Conservation (phyloP, 164 flowering plant genomes). For the Aristolochia californica region DNA sequence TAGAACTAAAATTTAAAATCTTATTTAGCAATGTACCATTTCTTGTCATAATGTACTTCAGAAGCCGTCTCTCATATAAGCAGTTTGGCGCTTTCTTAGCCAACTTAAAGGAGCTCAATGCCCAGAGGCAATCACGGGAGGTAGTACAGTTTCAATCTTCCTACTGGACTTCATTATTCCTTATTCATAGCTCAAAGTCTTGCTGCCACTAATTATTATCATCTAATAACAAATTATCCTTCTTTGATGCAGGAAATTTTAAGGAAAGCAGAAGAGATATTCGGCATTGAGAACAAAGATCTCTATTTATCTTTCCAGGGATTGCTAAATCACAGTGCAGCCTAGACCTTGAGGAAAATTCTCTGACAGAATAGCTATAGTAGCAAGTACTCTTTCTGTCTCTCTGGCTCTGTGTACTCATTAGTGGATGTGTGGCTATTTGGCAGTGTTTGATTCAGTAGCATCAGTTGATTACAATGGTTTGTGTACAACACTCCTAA, state of each 20-base stretch:
- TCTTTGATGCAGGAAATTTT: slow-evolving; percentile 59
- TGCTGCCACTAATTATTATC: no score
- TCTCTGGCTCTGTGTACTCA: neutral
- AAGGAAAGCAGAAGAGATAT: slow-evolving; percentile 86
- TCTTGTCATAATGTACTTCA: slow-evolving; percentile 16
- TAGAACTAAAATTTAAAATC: no score
- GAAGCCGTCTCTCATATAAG: slow-evolving; percentile 86
- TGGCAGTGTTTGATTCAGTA: no score
- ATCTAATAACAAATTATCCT: neutral
- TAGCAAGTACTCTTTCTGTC: neutral
- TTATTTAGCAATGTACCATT: neutral
- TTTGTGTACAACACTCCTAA: no score
- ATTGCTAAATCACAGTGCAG: slow-evolving; percentile 58
- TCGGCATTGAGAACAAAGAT: slow-evolving; percentile 84
- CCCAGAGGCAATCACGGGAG: slow-evolving; percentile 92
- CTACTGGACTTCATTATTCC: no score
- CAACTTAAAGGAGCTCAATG: slow-evolving; percentile 86
- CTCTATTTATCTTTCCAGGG: slow-evolving; percentile 80
- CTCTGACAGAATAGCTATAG: neutral
- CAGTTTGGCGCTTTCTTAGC: slow-evolving; percentile 93
- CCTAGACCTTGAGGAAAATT: neutral
- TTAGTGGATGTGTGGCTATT: no score
- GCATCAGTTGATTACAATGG: no score
- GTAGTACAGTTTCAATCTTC: slow-evolving; percentile 19
- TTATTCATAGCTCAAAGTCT: no score